Evolutionary conservation across 75 land plant species (phyloP).

Genomic region (Selaginella moellendorffii): DNA sequence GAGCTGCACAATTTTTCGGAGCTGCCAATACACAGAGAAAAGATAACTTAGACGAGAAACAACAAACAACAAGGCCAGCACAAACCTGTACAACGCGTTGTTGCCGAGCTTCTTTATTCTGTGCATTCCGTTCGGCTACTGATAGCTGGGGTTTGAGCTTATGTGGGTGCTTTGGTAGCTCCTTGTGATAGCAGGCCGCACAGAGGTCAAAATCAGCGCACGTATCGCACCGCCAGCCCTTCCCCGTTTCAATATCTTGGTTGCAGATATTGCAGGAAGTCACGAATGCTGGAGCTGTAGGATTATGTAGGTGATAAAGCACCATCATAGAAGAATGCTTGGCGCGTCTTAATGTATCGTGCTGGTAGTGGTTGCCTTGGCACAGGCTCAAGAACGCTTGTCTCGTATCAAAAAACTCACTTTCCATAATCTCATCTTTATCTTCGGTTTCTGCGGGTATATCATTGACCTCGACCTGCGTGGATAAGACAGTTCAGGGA

Average conservation of each 20-base stretch:
- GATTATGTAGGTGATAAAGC: slow-evolving; percentile 93
- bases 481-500: too few relatives aligned
- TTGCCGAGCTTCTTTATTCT: slow-evolving; percentile 82
- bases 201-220: slow-evolving; percentile 91
- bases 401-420: slow-evolving; percentile 95
- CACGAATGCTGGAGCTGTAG: slow-evolving; percentile 96
- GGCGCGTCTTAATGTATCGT: slow-evolving; percentile 94
- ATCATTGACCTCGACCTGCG: slow-evolving; percentile 59
- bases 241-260: slow-evolving; percentile 78
- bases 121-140: slow-evolving; percentile 62
- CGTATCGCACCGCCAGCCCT: slow-evolving; percentile 89
- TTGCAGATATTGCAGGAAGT: slow-evolving; percentile 73
- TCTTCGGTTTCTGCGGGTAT: slow-evolving; percentile 71
- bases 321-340: slow-evolving; percentile 99
- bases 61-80: not conserved
- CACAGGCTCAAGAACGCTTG: slow-evolving; percentile 96
- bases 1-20: slow-evolving; percentile 78
- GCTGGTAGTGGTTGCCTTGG: slow-evolving; percentile 89
- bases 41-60: not conserved
- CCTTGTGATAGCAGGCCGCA: slow-evolving; percentile 55
- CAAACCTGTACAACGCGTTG: slow-evolving; percentile 67
- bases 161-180: slow-evolving; percentile 67
- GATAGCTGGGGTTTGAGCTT: slow-evolving; percentile 69
- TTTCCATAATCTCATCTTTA: slow-evolving; percentile 87
- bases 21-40: not conserved